Evolutionary conservation across 495 filamentous ascomycete species (phyloP).

Genomic region (Penicillium angulare): DNA sequence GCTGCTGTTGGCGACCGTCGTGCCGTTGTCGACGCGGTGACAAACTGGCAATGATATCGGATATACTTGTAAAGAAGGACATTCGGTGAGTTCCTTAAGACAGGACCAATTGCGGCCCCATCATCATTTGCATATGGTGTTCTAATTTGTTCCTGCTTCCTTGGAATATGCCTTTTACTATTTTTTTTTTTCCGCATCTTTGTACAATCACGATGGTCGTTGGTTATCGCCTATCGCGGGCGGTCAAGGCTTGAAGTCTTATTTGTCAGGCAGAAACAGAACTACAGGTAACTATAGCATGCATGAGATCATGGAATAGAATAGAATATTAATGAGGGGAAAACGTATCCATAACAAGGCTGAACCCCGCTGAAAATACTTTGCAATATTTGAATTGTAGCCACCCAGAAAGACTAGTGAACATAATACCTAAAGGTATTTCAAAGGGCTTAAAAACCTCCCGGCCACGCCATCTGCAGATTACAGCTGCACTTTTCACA

Average conservation of each 20-base stretch:
- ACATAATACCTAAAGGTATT: slow-evolving; percentile 1
- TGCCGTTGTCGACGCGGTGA: slow-evolving; percentile 19
- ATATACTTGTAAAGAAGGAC: slow-evolving; percentile 19
- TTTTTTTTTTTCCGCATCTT: slow-evolving; percentile 3
- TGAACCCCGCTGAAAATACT: too few species aligned
- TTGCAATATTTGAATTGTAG: slow-evolving; percentile 3
- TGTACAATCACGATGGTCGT: slow-evolving; percentile 1
- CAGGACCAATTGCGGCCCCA: slow-evolving; percentile 15
- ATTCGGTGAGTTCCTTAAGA: slow-evolving; percentile 13
- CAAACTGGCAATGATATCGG: slow-evolving; percentile 12
- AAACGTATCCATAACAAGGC: not conserved
- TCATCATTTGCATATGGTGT: not conserved
- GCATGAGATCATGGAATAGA: not conserved
- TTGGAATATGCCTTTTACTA: too few species aligned
- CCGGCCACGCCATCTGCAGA: slow-evolving; percentile 12
- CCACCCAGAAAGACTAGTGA: slow-evolving; percentile 6
- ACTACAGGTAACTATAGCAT: not conserved
- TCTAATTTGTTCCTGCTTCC: slow-evolving; percentile 12
- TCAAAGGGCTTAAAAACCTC: slow-evolving; percentile 7
- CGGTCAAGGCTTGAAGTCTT: slow-evolving; percentile 20
- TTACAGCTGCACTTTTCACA: slow-evolving; percentile 13
- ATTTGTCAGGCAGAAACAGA: slow-evolving; percentile 11
- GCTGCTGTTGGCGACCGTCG: slow-evolving; percentile 17
- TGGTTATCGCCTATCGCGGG: slow-evolving; percentile 21
- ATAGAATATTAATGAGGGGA: not conserved